Percentiles rank a stretch among this genome's conserved stretches.
These are phyloP conservation scores for Vicia villosa DNA, from an alignment of 306 rosid genomes.

Conservation along the genomic window DNA sequence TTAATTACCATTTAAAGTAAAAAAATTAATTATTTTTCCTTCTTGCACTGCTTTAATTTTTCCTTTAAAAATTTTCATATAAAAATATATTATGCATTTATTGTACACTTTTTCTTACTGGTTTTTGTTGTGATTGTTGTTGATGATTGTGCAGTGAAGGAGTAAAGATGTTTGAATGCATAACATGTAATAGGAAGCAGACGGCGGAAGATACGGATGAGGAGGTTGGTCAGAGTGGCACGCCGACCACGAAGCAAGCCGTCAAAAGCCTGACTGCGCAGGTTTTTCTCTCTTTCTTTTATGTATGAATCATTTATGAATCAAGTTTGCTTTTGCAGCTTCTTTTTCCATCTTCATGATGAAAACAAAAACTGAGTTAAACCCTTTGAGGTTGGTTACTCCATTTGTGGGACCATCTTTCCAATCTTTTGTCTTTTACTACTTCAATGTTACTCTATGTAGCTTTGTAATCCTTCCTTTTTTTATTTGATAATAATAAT, in stretches of 20 bases:
- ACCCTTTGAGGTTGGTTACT: conserved; percentile 38
- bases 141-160: conserved; percentile 34
- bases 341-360: conserved; percentile 44
- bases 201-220: conserved; percentile 41
- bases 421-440: conserved; percentile 31
- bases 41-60: too few species aligned
- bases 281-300: conserved; percentile 47
- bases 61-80: too few species aligned
- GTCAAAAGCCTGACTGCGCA: conserved; percentile 93
- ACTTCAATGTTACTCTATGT: too few species aligned
- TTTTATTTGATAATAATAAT: too few species aligned
- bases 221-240: conserved; percentile 67
- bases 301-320: neutral
- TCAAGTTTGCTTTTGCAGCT: conserved; percentile 50
- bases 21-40: too few species aligned
- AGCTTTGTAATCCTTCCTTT: too few species aligned
- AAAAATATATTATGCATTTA: conserved; percentile 3
- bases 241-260: conserved; percentile 84
- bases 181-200: conserved; percentile 78
- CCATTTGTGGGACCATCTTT: conserved; percentile 56
- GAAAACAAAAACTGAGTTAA: conserved; percentile 51
- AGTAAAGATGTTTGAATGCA: conserved; percentile 85
- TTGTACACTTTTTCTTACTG: neutral
- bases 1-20: neutral
- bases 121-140: neutral